A percentile compares a stretch with the other conserved stretches of the same genome.
Evolutionary conservation across 1,284 basidiomycete species (phyloP).

Genomic region (Vanrija humicola): DNA sequence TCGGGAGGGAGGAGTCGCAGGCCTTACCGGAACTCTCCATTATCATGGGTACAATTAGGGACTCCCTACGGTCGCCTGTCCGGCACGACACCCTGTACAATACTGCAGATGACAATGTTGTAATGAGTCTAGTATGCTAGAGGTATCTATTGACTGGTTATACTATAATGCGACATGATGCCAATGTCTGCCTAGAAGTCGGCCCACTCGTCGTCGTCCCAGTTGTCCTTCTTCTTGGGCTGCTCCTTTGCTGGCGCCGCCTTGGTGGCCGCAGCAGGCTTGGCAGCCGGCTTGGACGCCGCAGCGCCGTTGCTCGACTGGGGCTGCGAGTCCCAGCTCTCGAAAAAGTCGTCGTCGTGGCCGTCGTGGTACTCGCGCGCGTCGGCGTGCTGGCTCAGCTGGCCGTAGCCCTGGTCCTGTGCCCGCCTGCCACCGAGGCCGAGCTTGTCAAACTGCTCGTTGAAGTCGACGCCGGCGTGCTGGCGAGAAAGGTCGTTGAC

Average conservation of each 20-base stretch:
- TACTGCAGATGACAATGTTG: neutral
- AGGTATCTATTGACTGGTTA: no score
- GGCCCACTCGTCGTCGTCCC: constrained; percentile 44
- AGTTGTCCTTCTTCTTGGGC: constrained; percentile 27
- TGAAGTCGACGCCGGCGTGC: constrained; percentile 45
- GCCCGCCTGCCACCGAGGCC: constrained; percentile 22
- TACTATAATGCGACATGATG: no score
- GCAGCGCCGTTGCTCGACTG: constrained; percentile 1
- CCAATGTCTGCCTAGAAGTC: constrained; percentile 25
- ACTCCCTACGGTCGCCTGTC: no score
- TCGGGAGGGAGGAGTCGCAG: no score
- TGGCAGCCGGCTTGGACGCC: neutral
- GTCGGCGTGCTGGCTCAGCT: constrained; percentile 5
- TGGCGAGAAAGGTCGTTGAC: constrained; percentile 44
- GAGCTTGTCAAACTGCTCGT: constrained; percentile 43
- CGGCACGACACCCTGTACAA: no score
- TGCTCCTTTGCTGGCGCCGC: neutral
- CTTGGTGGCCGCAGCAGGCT: constrained; percentile 3
- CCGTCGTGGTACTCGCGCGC: constrained; percentile 27
- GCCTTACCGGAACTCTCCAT: no score
- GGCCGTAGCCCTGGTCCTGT: constrained; percentile 11
- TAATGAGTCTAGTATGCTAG: constrained; percentile 7
- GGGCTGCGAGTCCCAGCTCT: constrained; percentile 25
- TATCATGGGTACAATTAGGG: no score
- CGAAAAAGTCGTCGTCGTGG: constrained; percentile 39